Percentiles rank a stretch among this genome's conserved stretches.
Evolutionary conservation across 2,329 filamentous ascomycete species (phyloP).

Genomic region (Fusarium citri): DNA sequence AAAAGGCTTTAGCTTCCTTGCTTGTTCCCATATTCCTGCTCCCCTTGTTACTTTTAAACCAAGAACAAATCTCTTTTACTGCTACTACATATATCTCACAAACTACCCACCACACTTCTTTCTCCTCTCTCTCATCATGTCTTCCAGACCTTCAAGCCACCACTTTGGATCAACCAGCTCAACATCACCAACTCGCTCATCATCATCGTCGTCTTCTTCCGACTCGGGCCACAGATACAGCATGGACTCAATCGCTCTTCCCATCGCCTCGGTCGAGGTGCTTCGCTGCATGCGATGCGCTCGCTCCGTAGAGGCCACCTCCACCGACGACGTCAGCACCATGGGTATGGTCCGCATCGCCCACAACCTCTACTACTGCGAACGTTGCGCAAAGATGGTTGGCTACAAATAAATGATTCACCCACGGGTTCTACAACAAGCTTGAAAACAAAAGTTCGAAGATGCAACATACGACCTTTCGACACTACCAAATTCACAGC

Average conservation of each 20-base stretch:
- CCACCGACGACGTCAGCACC: slow-evolving; percentile 67
- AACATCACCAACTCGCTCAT: slow-evolving; percentile 36
- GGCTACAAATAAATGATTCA: slow-evolving; percentile 65
- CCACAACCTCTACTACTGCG: slow-evolving; percentile 75
- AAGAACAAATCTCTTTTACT: slow-evolving; percentile 3
- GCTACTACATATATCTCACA: slow-evolving; percentile 26
- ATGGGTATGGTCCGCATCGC: slow-evolving; percentile 74
- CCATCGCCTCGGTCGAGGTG: slow-evolving; percentile 67
- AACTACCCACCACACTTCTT: slow-evolving; percentile 30
- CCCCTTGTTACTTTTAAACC: slow-evolving; percentile 1
- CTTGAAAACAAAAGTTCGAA: slow-evolving; percentile 20
- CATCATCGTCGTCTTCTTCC: slow-evolving; percentile 41
- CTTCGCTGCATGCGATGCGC: slow-evolving; percentile 73
- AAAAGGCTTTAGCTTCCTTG: slow-evolving; percentile 30
- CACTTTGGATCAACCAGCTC: slow-evolving; percentile 42
- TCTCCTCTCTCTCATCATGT: slow-evolving; percentile 27
- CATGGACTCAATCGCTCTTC: slow-evolving; percentile 61
- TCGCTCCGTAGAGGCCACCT: slow-evolving; percentile 69
- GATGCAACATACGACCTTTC: slow-evolving; percentile 2
- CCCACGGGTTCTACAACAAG: too few species aligned
- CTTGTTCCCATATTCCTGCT: background rate
- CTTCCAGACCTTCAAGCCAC: slow-evolving; percentile 37
- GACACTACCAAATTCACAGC: slow-evolving; percentile 18
- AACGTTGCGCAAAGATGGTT: slow-evolving; percentile 71
- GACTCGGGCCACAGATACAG: slow-evolving; percentile 54